Evolutionary conservation across 352 stramenopile genomes (phyloP).

Genomic region (Pythium folliculosum): DNA sequence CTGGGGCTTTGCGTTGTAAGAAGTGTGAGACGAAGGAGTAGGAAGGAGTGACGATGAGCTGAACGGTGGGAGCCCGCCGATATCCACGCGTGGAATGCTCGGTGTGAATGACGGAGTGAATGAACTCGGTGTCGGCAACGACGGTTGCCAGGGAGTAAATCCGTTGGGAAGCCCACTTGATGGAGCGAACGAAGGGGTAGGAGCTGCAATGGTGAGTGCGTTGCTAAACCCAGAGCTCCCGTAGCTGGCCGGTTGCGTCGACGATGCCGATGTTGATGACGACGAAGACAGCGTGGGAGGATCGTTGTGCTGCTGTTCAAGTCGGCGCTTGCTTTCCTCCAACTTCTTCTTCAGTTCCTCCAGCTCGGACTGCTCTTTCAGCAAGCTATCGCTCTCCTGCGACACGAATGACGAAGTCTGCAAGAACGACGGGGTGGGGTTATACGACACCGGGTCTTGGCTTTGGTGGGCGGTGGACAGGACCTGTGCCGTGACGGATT

Average conservation of each 20-base stretch:
- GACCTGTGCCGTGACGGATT: constrained; percentile 18
- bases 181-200: neutral
- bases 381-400: constrained; percentile 56
- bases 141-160: constrained; percentile 23
- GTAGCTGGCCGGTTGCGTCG: neutral
- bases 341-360: constrained; percentile 57
- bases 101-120: constrained; percentile 15
- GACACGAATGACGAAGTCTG: constrained; percentile 30
- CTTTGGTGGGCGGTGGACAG: constrained; percentile 10
- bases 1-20: constrained; percentile 31
- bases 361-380: constrained; percentile 74
- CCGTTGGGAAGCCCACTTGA: constrained; percentile 13
- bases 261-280: constrained; percentile 8
- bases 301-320: constrained; percentile 39
- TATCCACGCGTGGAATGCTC: neutral
- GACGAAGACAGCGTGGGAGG: constrained; percentile 10
- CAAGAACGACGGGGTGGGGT: constrained; percentile 3
- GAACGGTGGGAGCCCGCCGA: constrained; percentile 11
- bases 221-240: constrained; percentile 6
- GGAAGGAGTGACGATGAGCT: constrained; percentile 29
- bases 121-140: constrained; percentile 8
- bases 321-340: constrained; percentile 68
- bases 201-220: constrained; percentile 13
- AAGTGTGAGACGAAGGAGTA: constrained; percentile 25
- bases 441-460: constrained; percentile 7